Conservation (phyloP, 1,284 basidiomycete genomes). For the Boletus austroedulis region DNA sequence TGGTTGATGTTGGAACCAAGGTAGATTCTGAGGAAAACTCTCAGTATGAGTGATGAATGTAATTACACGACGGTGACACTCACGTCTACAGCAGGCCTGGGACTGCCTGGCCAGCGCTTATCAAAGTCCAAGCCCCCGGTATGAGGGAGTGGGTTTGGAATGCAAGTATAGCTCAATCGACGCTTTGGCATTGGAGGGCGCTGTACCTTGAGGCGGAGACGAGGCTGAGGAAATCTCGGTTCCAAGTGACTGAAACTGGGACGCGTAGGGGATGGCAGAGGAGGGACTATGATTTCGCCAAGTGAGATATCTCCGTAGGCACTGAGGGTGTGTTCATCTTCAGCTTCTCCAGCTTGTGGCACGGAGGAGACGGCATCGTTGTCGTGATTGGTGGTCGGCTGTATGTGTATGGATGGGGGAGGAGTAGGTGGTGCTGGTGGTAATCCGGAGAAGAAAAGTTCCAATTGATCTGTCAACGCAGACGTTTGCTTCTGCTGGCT, state of each 20-base stretch:
- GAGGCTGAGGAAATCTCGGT: conserved; percentile 6
- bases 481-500: neutral
- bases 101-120: conserved; percentile 14
- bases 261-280: neutral
- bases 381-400: neutral
- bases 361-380: neutral
- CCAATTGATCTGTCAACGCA: neutral
- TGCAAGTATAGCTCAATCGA: conserved; percentile 8
- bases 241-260: neutral
- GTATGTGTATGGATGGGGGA: neutral
- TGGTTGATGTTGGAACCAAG: conserved; percentile 20
- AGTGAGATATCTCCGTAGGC: conserved; percentile 30
- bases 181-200: conserved; percentile 31
- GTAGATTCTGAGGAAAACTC: conserved; percentile 1
- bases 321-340: conserved; percentile 31
- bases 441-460: neutral
- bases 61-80: neutral
- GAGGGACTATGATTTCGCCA: conserved; percentile 14
- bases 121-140: neutral
- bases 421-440: neutral
- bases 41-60: neutral
- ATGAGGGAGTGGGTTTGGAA: conserved; percentile 4
- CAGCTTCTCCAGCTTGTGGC: conserved; percentile 6
- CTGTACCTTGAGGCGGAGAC: conserved; percentile 26
- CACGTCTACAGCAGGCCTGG: conserved; percentile 15